These are phyloP conservation scores for Aspergillus amoenus DNA, from an alignment of 2,329 filamentous ascomycete species.

Conservation along the genomic window DNA sequence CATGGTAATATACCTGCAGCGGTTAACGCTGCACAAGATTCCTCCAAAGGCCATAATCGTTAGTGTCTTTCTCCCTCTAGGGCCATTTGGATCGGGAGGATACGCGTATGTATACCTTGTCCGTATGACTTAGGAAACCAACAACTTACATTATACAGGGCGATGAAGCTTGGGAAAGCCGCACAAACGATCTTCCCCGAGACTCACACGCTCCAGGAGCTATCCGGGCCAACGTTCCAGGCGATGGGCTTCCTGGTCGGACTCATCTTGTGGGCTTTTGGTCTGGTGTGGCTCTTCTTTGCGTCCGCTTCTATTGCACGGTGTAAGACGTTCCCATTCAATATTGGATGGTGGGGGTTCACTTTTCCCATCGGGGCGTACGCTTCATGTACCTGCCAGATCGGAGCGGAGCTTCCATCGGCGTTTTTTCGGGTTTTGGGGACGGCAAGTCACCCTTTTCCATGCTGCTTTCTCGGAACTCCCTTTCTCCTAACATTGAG, in stretches of 20 bases:
- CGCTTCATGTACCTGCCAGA: constrained; percentile 44
- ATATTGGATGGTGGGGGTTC: constrained; percentile 64
- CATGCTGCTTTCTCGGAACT: background rate
- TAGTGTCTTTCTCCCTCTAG: constrained; percentile 66
- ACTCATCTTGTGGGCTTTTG: constrained; percentile 42
- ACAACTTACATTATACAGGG: constrained; percentile 22
- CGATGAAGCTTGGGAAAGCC: constrained; percentile 52
- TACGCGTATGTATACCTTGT: constrained; percentile 45
- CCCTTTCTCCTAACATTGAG: background rate
- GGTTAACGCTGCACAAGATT: constrained; percentile 66
- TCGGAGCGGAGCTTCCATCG: constrained; percentile 54
- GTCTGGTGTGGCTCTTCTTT: constrained; percentile 42
- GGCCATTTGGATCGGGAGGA: constrained; percentile 66
- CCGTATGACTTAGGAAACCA: background rate
- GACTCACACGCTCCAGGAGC: constrained; percentile 30
- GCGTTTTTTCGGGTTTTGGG: constrained; percentile 58
- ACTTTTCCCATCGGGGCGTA: constrained; percentile 61
- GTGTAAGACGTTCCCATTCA: constrained; percentile 53
- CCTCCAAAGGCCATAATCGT: constrained; percentile 68
- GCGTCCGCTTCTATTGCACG: constrained; percentile 36
- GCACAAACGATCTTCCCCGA: constrained; percentile 39
- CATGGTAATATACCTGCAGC: constrained; percentile 68
- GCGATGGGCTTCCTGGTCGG: constrained; percentile 36
- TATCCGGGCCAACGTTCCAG: constrained; percentile 35
- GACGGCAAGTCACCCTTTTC: constrained; percentile 37